Evolutionary conservation across 371 early-diverging fungal species (phyloP).

Genomic region (Cokeromyces recurvatus): DNA sequence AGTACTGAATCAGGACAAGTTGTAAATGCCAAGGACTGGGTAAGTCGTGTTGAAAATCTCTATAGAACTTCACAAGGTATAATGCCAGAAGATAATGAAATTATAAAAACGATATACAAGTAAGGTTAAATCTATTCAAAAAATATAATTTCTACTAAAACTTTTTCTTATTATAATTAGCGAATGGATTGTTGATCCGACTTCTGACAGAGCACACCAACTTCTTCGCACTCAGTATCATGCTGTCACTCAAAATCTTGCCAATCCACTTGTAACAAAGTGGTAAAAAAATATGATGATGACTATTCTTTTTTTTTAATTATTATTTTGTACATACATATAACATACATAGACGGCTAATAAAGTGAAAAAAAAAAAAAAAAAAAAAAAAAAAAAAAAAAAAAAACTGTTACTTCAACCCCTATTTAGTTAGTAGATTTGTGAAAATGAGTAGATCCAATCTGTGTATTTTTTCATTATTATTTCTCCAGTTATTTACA

Average conservation of each 20-base stretch:
- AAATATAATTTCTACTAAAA: neutral
- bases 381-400: too few species aligned
- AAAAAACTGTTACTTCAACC: too few species aligned
- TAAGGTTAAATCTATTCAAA: slow-evolving; percentile 24
- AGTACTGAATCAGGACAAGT: slow-evolving; percentile 27
- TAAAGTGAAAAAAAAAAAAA: too few species aligned
- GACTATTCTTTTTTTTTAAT: too few species aligned
- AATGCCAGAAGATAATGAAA: slow-evolving; percentile 56
- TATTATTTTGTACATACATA: too few species aligned
- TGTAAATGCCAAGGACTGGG: slow-evolving; percentile 61
- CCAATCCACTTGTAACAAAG: slow-evolving; percentile 66
- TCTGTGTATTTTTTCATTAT: too few species aligned
- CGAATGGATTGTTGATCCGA: slow-evolving; percentile 43
- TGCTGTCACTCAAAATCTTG: slow-evolving; percentile 61
- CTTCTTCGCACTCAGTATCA: slow-evolving; percentile 76
- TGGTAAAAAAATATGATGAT: too few species aligned
- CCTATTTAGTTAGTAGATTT: too few species aligned
- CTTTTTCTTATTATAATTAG: slow-evolving; percentile 11
- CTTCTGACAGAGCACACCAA: slow-evolving; percentile 38
- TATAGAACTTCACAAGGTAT: slow-evolving; percentile 48
- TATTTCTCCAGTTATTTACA: too few species aligned
- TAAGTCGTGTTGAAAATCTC: slow-evolving; percentile 47
- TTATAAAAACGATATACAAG: slow-evolving; percentile 53
- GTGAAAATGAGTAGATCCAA: too few species aligned
- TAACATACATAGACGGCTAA: too few species aligned